Evolutionary conservation across 768 basidiomycete species (phyloP), one percentile per base, ranked within the genome.

Genomic region (Calocybe cyanea): DNA sequence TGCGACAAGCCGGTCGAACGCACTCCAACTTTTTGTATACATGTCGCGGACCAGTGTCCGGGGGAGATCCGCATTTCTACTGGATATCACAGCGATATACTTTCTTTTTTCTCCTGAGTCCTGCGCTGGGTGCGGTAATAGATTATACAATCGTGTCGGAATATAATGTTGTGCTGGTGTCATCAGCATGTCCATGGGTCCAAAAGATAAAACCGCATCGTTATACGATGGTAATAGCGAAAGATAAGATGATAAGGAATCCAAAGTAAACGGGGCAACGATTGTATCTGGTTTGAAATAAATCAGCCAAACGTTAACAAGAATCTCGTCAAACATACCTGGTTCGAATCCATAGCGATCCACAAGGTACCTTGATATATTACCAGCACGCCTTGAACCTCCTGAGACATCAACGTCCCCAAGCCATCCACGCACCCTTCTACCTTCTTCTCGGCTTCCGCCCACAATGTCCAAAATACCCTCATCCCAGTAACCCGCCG

Each of bases 21-120:
- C 89, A 59, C 87, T 89, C 90, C 91, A 92, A 52, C 86, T 89
- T 65, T 92, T 92, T 19, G 88, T 91, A 59, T 92, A 92, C 85
- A 90, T 87, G 54, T 92, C 89, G 46, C 89, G 80, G 37, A 91
- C 90, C 15, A 90, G 73, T 1, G 87, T 85, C 40, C 89, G 79
- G 9, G 90, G 86, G 19, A 89, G 83, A 59, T 91, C 89, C 13
- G 87, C 87, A 60, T 92, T 92, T 62, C 88, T 85, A 75, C 82
- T 87, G 11, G 78, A 76, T 14, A 92, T 60, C 56, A 82, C 78
- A 20, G 83, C 77, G 46, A 92, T 73, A 54, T 87, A 92, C 56
- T 83, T 77, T 50, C 80, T 75, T 56, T 85, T 84, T 60, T 90
- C 89, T 35, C 70, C 73, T 1, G 78, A 57, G 48, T 87, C 86